phyloP scores from a whole-genome alignment of 1,284 basidiomycete genomes.

The Trichosporon coremiiforme region DNA sequence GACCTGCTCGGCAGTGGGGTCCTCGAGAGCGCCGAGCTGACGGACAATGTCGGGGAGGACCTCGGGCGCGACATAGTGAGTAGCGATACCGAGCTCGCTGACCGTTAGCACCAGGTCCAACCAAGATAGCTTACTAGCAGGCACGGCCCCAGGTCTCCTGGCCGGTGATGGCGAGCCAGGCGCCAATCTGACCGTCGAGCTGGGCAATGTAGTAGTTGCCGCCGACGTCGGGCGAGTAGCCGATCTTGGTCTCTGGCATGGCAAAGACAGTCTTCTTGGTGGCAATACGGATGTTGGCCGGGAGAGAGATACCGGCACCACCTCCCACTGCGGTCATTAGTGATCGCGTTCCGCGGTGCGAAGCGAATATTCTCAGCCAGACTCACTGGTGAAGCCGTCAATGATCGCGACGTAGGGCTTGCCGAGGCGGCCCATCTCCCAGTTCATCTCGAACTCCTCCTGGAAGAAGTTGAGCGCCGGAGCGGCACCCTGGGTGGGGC shows the following conservation, averaged over 20 bases:
- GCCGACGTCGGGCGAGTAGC: constrained; percentile 67
- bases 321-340: constrained; percentile 75
- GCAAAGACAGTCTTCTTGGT: constrained; percentile 90
- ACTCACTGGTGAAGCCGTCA: constrained; percentile 87
- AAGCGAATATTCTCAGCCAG: constrained; percentile 18
- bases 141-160: constrained; percentile 71
- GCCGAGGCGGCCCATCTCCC: constrained; percentile 72
- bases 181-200: constrained; percentile 88
- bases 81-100: constrained; percentile 79
- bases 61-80: constrained; percentile 80
- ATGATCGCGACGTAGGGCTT: constrained; percentile 89
- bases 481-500: constrained; percentile 48
- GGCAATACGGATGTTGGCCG: constrained; percentile 87
- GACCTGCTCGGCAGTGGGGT: constrained; percentile 36
- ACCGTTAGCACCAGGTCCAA: background rate
- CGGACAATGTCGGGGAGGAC: constrained; percentile 67
- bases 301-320: constrained; percentile 85
- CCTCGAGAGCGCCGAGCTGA: constrained; percentile 53
- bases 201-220: constrained; percentile 85
- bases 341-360: background rate
- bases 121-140: constrained; percentile 69
- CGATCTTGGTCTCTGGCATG: constrained; percentile 98
- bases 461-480: constrained; percentile 83
- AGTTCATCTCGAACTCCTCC: constrained; percentile 91
- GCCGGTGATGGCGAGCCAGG: constrained; percentile 90